Evolutionary conservation across 495 filamentous ascomycete species (phyloP).

Genomic region (Penicillium paradoxum): DNA sequence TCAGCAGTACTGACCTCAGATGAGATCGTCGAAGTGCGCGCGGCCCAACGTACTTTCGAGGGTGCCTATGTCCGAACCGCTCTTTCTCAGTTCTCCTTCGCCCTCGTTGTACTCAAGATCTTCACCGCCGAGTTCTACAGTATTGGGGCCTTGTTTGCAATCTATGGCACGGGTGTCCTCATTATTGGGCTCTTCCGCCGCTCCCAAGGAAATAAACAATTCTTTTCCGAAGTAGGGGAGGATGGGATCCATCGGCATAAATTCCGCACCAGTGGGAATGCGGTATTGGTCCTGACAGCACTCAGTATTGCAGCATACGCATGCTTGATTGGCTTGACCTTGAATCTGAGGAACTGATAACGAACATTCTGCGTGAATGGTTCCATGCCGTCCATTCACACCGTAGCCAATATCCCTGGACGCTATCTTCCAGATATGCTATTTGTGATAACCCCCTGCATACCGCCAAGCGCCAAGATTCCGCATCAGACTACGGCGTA

Average conservation of each 20-base stretch:
- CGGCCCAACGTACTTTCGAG: conserved; percentile 93
- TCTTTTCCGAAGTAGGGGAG: conserved; percentile 72
- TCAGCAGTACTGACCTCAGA: conserved; percentile 73
- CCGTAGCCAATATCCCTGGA: conserved; percentile 1
- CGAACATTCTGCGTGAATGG: conserved; percentile 2
- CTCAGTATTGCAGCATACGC: conserved; percentile 79
- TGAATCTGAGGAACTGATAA: conserved; percentile 44
- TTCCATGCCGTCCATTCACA: conserved; percentile 1
- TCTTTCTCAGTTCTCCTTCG: conserved; percentile 88
- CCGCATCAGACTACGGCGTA: conserved; percentile 13
- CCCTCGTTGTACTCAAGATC: conserved; percentile 90
- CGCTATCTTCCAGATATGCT: neutral
- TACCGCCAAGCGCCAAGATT: conserved; percentile 39
- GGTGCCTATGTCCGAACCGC: conserved; percentile 95
- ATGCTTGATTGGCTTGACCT: conserved; percentile 69
- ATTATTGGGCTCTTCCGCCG: conserved; percentile 75
- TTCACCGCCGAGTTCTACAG: conserved; percentile 94
- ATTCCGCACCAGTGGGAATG: conserved; percentile 82
- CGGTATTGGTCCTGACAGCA: conserved; percentile 73
- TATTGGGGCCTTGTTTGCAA: conserved; percentile 86
- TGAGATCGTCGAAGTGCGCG: conserved; percentile 91
- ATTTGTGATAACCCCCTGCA: conserved; percentile 25
- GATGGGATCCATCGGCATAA: conserved; percentile 65
- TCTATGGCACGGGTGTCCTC: conserved; percentile 81
- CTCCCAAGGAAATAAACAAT: conserved; percentile 86